Percentiles rank a stretch among this genome's conserved stretches.
phyloP scores from a whole-genome alignment of 306 rosid species.

The Echinosophora koreensis region DNA sequence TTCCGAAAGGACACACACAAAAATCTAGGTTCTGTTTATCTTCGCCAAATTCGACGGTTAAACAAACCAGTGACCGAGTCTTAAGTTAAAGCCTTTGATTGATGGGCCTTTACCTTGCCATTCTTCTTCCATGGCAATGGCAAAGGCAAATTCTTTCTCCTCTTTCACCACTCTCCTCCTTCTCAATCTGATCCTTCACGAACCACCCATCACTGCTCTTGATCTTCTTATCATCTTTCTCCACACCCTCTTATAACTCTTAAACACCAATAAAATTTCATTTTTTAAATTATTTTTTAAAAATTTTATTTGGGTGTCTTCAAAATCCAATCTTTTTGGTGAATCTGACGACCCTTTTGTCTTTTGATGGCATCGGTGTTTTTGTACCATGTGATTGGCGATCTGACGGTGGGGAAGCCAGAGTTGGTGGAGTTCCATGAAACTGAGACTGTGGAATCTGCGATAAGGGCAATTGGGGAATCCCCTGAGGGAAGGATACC shows the following conservation, averaged over 20 bases:
- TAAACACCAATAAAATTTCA: neutral
- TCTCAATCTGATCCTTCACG: conserved; percentile 56
- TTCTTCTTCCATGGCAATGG: conserved; percentile 65
- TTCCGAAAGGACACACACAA: neutral
- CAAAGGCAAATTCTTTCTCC: conserved; percentile 27
- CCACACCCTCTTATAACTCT: conserved; percentile 75
- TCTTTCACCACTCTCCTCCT: conserved; percentile 50
- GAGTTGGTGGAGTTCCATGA: conserved; percentile 89
- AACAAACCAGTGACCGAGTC: conserved; percentile 5
- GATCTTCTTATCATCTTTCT: conserved; percentile 92
- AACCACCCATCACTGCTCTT: conserved; percentile 74
- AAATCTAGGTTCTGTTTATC: neutral
- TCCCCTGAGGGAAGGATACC: conserved; percentile 87
- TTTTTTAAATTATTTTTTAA: neutral
- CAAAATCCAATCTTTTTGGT: conserved; percentile 15
- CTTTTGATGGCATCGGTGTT: conserved; percentile 91
- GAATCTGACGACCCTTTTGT: conserved; percentile 36
- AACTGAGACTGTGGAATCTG: conserved; percentile 83
- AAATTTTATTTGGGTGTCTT: neutral
- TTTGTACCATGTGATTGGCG: conserved; percentile 92
- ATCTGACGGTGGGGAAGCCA: conserved; percentile 98
- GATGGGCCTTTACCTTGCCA: conserved; percentile 67
- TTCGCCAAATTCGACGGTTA: neutral
- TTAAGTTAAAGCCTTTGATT: conserved; percentile 38
- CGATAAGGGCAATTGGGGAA: conserved; percentile 82